A percentile compares a stretch with the other conserved stretches of the same genome.
Conservation (phyloP, 2,329 filamentous ascomycete genomes). For the Dichotomopilus funicola region DNA sequence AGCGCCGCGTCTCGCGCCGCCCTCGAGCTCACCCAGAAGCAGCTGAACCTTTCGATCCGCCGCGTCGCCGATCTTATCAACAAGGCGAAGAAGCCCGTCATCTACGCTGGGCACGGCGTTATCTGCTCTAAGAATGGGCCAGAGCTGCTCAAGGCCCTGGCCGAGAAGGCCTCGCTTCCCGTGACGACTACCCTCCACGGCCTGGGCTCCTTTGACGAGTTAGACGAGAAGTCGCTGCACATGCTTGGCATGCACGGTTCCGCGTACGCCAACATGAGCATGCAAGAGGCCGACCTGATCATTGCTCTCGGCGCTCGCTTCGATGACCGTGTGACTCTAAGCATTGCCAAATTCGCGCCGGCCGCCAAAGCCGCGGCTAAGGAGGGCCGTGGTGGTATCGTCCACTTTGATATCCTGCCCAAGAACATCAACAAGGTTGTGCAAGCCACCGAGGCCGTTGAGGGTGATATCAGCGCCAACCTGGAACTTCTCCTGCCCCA, state of each 20-base stretch:
- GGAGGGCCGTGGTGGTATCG: constrained; percentile 84
- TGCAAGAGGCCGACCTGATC: constrained; percentile 94
- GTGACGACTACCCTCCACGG: constrained; percentile 95
- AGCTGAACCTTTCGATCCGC: constrained; percentile 66
- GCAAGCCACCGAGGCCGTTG: constrained; percentile 89
- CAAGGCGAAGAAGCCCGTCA: constrained; percentile 83
- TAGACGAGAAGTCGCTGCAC: constrained; percentile 88
- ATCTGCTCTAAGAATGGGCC: constrained; percentile 74
- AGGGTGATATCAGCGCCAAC: constrained; percentile 83
- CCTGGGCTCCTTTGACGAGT: constrained; percentile 85
- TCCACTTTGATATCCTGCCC: constrained; percentile 97
- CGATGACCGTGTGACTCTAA: constrained; percentile 87
- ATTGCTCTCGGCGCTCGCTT: constrained; percentile 91
- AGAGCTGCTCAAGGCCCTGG: constrained; percentile 72
- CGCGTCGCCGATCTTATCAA: constrained; percentile 81
- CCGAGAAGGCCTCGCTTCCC: constrained; percentile 84
- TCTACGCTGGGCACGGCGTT: constrained; percentile 90
- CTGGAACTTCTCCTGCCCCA: constrained; percentile 67
- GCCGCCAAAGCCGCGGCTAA: constrained; percentile 76
- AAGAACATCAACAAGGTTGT: constrained; percentile 99
- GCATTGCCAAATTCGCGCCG: constrained; percentile 80
- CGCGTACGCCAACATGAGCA: constrained; percentile 95
- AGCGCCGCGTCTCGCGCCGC: constrained; percentile 82
- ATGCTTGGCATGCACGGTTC: constrained; percentile 99
- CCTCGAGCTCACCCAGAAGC: constrained; percentile 62